phyloP scores from a whole-genome alignment of 805 yeast genomes.

The Candida multigemmis region DNA sequence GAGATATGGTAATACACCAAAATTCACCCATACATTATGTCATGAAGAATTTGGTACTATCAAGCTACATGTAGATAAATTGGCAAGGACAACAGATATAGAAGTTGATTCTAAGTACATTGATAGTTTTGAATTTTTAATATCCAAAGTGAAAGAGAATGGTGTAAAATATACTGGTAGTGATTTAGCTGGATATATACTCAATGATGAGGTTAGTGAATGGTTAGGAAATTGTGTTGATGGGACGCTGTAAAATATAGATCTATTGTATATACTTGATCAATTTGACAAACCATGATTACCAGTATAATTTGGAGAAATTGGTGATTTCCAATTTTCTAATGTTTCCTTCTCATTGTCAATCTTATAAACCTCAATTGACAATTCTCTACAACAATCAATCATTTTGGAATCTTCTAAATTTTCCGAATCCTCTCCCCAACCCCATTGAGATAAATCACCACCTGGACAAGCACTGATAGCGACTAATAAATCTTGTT shows the following conservation, averaged over 20 bases:
- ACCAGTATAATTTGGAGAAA: conserved; percentile 44
- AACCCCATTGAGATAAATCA: conserved; percentile 58
- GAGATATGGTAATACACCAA: conserved; percentile 72
- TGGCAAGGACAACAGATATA: conserved; percentile 15
- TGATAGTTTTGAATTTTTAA: conserved; percentile 25
- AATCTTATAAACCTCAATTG: conserved; percentile 49
- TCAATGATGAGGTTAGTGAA: conserved; percentile 33
- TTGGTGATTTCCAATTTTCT: conserved; percentile 43
- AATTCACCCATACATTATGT: conserved; percentile 47
- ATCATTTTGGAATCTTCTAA: conserved; percentile 42
- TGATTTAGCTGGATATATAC: conserved; percentile 33
- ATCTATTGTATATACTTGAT: conserved; percentile 1
- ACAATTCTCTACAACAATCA: conserved; percentile 55
- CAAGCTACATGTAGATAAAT: conserved; percentile 39
- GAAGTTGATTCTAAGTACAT: conserved; percentile 9
- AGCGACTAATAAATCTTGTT: conserved; percentile 54
- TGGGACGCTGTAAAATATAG: conserved; percentile 22
- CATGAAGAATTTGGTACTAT: conserved; percentile 24
- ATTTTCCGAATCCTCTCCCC: conserved; percentile 52
- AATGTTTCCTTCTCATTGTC: conserved; percentile 36
- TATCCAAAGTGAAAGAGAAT: conserved; percentile 4
- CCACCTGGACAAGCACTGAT: conserved; percentile 67
- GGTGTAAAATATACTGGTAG: conserved; percentile 31
- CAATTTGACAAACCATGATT: conserved; percentile 40
- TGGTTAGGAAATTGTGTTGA: conserved; percentile 40